Percentiles rank a stretch among this genome's conserved stretches.
phyloP scores from a whole-genome alignment of 805 yeast genomes.

The Candida suzukii region DNA sequence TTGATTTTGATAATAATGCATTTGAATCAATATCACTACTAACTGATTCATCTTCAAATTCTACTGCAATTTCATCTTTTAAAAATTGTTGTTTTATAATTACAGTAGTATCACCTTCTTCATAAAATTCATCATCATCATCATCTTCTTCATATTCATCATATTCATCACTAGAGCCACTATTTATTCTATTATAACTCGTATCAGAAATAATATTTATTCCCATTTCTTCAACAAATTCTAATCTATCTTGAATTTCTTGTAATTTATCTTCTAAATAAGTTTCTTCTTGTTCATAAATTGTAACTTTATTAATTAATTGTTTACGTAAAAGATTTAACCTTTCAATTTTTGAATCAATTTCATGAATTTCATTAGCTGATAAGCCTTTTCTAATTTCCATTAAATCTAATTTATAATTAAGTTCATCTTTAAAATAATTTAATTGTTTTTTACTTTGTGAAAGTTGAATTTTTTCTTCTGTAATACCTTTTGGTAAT shows the following conservation, averaged over 20 bases:
- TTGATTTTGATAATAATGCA: conserved; percentile 33
- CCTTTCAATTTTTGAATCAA: conserved; percentile 50
- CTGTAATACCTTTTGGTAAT: conserved; percentile 33
- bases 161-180: too few species aligned
- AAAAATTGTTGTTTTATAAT: not conserved
- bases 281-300: conserved; percentile 55
- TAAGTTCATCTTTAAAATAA: conserved; percentile 31
- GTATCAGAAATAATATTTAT: conserved; percentile 18
- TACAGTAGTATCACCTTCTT: not conserved
- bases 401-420: conserved; percentile 42
- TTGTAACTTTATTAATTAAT: conserved; percentile 52
- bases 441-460: conserved; percentile 34
- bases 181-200: too few species aligned
- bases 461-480: conserved; percentile 33
- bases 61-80: conserved; percentile 5
- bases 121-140: conserved; percentile 1
- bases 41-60: conserved; percentile 1
- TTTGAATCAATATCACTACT: conserved; percentile 10
- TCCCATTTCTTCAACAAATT: conserved; percentile 33
- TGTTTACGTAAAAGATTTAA: conserved; percentile 43
- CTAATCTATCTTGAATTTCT: conserved; percentile 36
- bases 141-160: conserved; percentile 7
- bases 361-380: conserved; percentile 55
- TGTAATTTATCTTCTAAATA: conserved; percentile 41
- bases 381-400: conserved; percentile 61